Percentiles rank a stretch among this genome's conserved stretches.
Evolutionary conservation across 2,329 filamentous ascomycete genomes (phyloP).

Genomic region (Pseudogymnoascus sp.): DNA sequence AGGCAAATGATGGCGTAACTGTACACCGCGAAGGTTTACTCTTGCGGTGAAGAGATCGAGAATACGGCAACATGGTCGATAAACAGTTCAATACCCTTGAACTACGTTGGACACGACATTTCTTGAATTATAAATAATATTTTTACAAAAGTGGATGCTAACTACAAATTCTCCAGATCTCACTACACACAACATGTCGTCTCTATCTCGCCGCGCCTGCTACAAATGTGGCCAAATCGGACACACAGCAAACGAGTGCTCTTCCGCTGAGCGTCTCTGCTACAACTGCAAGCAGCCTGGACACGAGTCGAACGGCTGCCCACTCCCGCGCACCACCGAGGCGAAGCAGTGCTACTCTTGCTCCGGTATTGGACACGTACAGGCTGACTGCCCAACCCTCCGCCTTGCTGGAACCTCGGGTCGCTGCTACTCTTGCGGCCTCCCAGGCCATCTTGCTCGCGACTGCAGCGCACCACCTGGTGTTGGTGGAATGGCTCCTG

Average conservation of each 20-base stretch:
- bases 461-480: constrained; percentile 72
- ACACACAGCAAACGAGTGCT: constrained; percentile 85
- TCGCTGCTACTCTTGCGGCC: constrained; percentile 94
- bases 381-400: constrained; percentile 96
- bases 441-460: constrained; percentile 85
- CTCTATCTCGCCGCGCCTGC: constrained; percentile 73
- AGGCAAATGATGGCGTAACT: neutral
- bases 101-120: neutral
- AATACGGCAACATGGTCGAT: neutral
- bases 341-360: constrained; percentile 99
- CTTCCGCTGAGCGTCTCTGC: constrained; percentile 94
- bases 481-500: constrained; percentile 28
- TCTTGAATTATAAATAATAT: neutral
- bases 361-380: constrained; percentile 95
- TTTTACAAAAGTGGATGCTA: neutral
- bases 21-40: neutral
- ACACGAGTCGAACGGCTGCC: constrained; percentile 97
- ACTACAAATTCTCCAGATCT: constrained; percentile 3
- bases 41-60: neutral
- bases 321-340: constrained; percentile 91
- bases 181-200: constrained; percentile 51
- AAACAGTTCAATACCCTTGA: neutral
- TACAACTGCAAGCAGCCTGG: constrained; percentile 86
- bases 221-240: constrained; percentile 67
- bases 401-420: constrained; percentile 75